Evolutionary conservation across 495 filamentous ascomycete species (phyloP), one percentile per base, ranked within the genome.

Genomic region (Penicillium riverlandense): DNA sequence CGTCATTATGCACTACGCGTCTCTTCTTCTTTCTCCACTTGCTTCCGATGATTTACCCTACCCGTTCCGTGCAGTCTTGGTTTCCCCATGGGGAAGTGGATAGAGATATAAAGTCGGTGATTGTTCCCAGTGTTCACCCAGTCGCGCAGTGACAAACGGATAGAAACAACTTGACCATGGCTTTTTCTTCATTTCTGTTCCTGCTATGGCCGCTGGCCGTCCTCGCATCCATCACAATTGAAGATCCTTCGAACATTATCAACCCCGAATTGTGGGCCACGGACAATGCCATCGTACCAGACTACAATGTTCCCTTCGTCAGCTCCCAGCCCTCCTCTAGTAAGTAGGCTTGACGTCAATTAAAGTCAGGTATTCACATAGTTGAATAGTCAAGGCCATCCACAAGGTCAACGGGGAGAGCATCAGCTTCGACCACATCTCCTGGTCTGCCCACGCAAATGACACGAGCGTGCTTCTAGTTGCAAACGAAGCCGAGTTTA

Each of bases 401-500:
- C 46, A 45, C 31, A 49, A 32, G 13, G 22, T 47, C 14, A 29
- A 51, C 2, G 44, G 35, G 0, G 36, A 45, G 15, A 44, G 30
- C 13, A 34, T 40, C 11, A 41, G 22, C 10, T 44, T 41, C 1
- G 22, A 55, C 35, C 48, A 55, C 28, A 34, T 38, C 22, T 45
- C 45, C 8, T 50, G 44, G 44, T 45, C 38, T 11, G 52, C 48
- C 13, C 47, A 48, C 9, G 38, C 48, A 9, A 55, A 55, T n/a
- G 52, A 55, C 11, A 55, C 44, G 16, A 51, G 44, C 34, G 52
- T 55, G 6, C 33, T 55, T 9, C 37, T 55, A 4, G 45, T 51
- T 5, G 27, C 52, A 1, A 35, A 51, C 1, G 31, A 34, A 7
- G 48, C 41, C 16, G 37, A 41, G 2, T 47, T 55, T 35, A 48